phyloP scores from a whole-genome alignment of 2,329 filamentous ascomycete species.

The Aureobasidium musti region DNA sequence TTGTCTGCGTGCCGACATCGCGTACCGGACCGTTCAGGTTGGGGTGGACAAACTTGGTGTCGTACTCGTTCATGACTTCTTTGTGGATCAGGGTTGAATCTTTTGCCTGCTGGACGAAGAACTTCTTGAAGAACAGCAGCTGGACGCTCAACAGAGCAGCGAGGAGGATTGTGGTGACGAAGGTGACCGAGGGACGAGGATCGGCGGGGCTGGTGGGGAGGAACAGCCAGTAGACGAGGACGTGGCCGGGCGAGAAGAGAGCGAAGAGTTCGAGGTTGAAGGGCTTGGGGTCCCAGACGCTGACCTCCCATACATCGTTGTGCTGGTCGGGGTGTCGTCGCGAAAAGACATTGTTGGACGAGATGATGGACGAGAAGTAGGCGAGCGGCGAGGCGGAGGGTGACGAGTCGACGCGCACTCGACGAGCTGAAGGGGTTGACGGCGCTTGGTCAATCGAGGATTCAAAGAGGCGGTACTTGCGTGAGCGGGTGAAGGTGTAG shows the following conservation, averaged over 20 bases:
- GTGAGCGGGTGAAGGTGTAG: slow-evolving; percentile 78
- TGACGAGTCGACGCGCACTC: slow-evolving; percentile 85
- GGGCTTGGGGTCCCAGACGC: slow-evolving; percentile 90
- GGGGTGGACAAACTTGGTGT: slow-evolving; percentile 92
- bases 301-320: slow-evolving; percentile 91
- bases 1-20: slow-evolving; percentile 78
- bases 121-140: slow-evolving; percentile 69
- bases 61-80: slow-evolving; percentile 93
- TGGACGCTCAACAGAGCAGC: slow-evolving; percentile 74
- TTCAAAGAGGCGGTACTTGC: slow-evolving; percentile 90
- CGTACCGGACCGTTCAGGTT: slow-evolving; percentile 77
- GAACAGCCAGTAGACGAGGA: slow-evolving; percentile 86
- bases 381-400: slow-evolving; percentile 78
- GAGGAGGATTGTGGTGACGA: slow-evolving; percentile 79
- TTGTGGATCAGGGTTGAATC: slow-evolving; percentile 83
- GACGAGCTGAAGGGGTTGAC: slow-evolving; percentile 79
- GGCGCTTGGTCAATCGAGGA: slow-evolving; percentile 74
- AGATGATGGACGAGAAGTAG: slow-evolving; percentile 68
- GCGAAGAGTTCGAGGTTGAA: slow-evolving; percentile 81
- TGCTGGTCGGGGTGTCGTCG: slow-evolving; percentile 79
- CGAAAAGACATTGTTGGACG: slow-evolving; percentile 70
- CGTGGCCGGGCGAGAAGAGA: slow-evolving; percentile 88
- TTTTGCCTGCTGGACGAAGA: slow-evolving; percentile 80
- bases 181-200: slow-evolving; percentile 78
- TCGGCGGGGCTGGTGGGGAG: slow-evolving; percentile 76